Base-by-base conservation (phyloP, 257 asterid species). In the Solanum chiquidenum region DNA sequence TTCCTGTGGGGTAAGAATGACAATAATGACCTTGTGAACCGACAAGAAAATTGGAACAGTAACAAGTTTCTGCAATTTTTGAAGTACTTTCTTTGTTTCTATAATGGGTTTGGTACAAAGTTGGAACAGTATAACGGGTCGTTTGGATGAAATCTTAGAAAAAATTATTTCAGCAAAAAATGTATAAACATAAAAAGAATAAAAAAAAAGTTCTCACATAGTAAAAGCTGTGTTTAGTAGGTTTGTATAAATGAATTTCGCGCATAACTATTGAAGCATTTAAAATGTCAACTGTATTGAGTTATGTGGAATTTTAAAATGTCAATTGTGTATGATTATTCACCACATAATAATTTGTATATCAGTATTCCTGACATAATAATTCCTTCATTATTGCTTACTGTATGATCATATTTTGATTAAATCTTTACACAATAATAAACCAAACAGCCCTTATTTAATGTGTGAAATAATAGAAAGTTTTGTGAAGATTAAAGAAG, bases 21-120 rank as follows among this genome's bases (percentile, higher is more conserved):
- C 94, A 29, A 91, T 86, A 90, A 89, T 92, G 91, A 23, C 93
- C 94, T 74, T 90, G 87, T 88, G 90, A 89, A 89, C 98, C 98
- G 94, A 93, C 93, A 55, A 55, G 11, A 55, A 20, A 55, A 55
- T 55, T 55, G 64, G 25, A 55, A 20, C 64, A 55, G 64, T 55
- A 25, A 55, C 64, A 85, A 80, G 5, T 49, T 38, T 27, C 27
- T 44, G 40, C 40, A 80, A 80, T 80, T 80, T 29, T 62, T 86
- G 60, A 77, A 10, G 34, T 69, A 75, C 88, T 89, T 84, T 77
- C 73, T 37, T 46, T 49, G 60, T 82, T 29, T 49, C 20, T 20
- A 18, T 80, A 4, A 80, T 80, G 29, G 85, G 85, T 46, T 46
- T 80, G 40, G 69, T 46, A 79, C 64, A 44, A 79, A 77, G 33